These are phyloP conservation scores for Sphaerulina vaccinii DNA, from an alignment of 2,329 filamentous ascomycete species.

Conservation along the genomic window DNA sequence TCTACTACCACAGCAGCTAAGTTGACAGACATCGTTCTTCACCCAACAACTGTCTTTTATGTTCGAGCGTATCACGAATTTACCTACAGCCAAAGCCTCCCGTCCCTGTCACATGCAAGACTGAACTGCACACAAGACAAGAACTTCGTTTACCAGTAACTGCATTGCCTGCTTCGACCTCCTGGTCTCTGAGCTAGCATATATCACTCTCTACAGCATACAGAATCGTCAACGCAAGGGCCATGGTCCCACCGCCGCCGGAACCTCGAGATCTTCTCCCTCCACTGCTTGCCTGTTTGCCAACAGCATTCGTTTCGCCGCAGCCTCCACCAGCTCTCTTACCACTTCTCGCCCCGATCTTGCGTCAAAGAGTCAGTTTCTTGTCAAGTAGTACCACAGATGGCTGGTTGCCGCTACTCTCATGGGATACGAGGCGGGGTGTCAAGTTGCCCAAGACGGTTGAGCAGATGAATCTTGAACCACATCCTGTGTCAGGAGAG, in stretches of 20 bases:
- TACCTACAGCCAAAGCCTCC: too few species aligned
- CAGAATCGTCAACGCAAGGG: slow-evolving; percentile 28
- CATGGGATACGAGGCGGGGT: slow-evolving; percentile 62
- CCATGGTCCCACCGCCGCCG: slow-evolving; percentile 55
- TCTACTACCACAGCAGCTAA: too few species aligned
- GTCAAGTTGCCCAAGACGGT: slow-evolving; percentile 61
- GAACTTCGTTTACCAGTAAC: background rate
- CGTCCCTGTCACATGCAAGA: too few species aligned
- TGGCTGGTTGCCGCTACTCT: slow-evolving; percentile 68
- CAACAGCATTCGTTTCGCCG: slow-evolving; percentile 59
- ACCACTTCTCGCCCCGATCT: slow-evolving; percentile 61
- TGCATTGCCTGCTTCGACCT: background rate
- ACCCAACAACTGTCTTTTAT: too few species aligned
- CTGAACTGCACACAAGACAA: too few species aligned
- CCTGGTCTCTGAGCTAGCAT: background rate
- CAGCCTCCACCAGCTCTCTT: slow-evolving; percentile 61
- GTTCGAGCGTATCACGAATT: too few species aligned
- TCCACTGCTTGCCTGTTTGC: slow-evolving; percentile 63
- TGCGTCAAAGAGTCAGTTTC: slow-evolving; percentile 62
- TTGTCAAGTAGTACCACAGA: slow-evolving; percentile 53
- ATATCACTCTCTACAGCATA: background rate
- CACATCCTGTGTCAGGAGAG: slow-evolving; percentile 78
- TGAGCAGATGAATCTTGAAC: slow-evolving; percentile 64
- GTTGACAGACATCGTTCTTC: too few species aligned
- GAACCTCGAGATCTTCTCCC: slow-evolving; percentile 58